phyloP scores from a whole-genome alignment of 805 yeast genomes.

The Barnettozyma sucrosica region DNA sequence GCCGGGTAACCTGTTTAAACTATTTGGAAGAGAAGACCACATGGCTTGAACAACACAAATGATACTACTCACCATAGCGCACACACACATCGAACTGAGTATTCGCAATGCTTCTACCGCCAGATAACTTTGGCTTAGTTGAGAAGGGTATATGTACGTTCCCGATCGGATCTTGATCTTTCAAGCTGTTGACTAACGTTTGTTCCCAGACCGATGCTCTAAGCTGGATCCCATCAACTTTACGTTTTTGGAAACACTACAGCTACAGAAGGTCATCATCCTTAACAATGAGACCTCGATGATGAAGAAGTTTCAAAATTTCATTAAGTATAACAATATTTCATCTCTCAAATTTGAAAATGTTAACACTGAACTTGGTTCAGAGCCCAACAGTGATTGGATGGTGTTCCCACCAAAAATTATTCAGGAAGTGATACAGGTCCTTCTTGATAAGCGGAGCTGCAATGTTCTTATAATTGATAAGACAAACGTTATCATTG shows the following conservation, averaged over 20 bases:
- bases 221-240: conserved; percentile 69
- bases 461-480: conserved; percentile 75
- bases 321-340: conserved; percentile 51
- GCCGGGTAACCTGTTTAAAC: background rate
- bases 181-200: background rate
- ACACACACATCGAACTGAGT: no score
- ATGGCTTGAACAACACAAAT: background rate
- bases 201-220: conserved; percentile 56
- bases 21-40: no score
- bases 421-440: conserved; percentile 58
- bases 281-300: conserved; percentile 80
- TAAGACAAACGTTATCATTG: conserved; percentile 71
- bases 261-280: conserved; percentile 60
- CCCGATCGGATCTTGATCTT: background rate
- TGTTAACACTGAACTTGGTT: conserved; percentile 22
- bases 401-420: conserved; percentile 68
- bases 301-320: conserved; percentile 60
- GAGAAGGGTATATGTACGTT: conserved; percentile 64
- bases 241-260: conserved; percentile 71
- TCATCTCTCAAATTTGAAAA: conserved; percentile 37
- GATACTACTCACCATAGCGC: background rate
- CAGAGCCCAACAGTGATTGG: conserved; percentile 38
- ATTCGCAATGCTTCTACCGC: conserved; percentile 75
- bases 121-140: conserved; percentile 87
- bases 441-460: conserved; percentile 52